Percentiles rank a stretch among this genome's conserved stretches.
Evolutionary conservation across 192 early-diverging fungal species (phyloP).

Genomic region (Coemansia sp.): DNA sequence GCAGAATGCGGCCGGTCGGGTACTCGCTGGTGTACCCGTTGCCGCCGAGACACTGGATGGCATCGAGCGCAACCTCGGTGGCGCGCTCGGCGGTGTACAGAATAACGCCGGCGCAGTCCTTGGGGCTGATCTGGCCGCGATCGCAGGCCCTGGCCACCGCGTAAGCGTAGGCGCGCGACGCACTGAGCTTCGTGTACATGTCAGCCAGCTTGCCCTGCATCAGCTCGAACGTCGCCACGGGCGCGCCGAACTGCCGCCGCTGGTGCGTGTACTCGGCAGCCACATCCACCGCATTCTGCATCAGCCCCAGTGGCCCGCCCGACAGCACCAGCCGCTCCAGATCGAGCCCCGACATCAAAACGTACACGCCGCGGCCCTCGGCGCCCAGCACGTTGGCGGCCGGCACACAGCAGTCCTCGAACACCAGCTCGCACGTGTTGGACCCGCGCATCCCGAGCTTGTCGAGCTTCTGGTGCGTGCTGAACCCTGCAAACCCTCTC

Average conservation of each 20-base stretch:
- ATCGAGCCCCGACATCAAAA: conserved; percentile 94
- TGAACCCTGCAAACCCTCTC: conserved; percentile 84
- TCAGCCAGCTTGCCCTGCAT: conserved; percentile 95
- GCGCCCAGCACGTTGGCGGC: conserved; percentile 83
- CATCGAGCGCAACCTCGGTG: conserved; percentile 88
- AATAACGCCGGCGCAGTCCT: conserved; percentile 94
- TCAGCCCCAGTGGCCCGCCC: conserved; percentile 87
- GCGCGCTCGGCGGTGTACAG: conserved; percentile 92
- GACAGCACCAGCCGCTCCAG: conserved; percentile 87
- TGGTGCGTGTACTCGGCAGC: conserved; percentile 83
- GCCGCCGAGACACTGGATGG: conserved; percentile 92
- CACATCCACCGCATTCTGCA: conserved; percentile 85
- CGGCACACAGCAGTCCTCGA: conserved; percentile 91
- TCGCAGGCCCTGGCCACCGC: conserved; percentile 88
- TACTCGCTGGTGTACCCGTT: conserved; percentile 96
- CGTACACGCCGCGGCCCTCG: conserved; percentile 88
- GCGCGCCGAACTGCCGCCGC: conserved; percentile 82
- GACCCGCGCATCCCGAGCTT: conserved; percentile 96
- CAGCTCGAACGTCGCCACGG: conserved; percentile 88
- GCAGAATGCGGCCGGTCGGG: conserved; percentile 81
- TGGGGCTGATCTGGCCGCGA: conserved; percentile 72
- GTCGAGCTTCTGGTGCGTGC: conserved; percentile 83
- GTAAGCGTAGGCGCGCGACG: conserved; percentile 88
- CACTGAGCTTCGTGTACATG: conserved; percentile 95
- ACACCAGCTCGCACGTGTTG: conserved; percentile 93